phyloP scores from a whole-genome alignment of 805 yeast genomes.

The Teunomyces stri region DNA sequence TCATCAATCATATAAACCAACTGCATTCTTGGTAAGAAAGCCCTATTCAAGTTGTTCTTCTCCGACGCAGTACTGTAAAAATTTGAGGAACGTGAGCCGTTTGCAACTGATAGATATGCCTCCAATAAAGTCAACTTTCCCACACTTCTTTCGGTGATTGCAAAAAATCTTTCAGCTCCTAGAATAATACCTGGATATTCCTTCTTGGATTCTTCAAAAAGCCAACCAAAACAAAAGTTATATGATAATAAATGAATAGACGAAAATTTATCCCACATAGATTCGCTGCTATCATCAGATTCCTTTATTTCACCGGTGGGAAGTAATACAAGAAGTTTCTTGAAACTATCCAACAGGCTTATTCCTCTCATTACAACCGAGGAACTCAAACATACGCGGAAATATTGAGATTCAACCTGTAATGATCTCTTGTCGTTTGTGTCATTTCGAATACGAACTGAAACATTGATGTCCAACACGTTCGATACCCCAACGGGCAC shows the following conservation, averaged over 20 bases:
- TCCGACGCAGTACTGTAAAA: conserved; percentile 50
- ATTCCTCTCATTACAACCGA: conserved; percentile 41
- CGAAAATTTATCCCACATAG: conserved; percentile 28
- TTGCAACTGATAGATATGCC: conserved; percentile 70
- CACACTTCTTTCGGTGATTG: conserved; percentile 55
- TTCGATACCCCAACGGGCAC: conserved; percentile 42
- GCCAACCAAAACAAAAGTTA: conserved; percentile 76
- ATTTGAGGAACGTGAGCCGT: conserved; percentile 50
- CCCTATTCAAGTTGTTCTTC: conserved; percentile 51
- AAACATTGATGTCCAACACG: conserved; percentile 43
- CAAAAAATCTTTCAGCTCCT: conserved; percentile 74
- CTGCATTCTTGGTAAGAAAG: conserved; percentile 69
- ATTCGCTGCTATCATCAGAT: neutral
- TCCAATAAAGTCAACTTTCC: conserved; percentile 70
- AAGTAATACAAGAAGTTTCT: neutral
- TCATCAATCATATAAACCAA: conserved; percentile 43
- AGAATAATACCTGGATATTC: conserved; percentile 68
- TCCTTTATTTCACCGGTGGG: neutral
- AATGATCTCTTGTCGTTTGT: conserved; percentile 39
- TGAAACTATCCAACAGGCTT: conserved; percentile 27
- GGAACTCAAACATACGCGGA: conserved; percentile 58
- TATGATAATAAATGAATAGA: conserved; percentile 60
- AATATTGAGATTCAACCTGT: conserved; percentile 57
- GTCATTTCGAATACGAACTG: conserved; percentile 42
- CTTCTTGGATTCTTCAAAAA: conserved; percentile 49